phyloP scores from a whole-genome alignment of 306 rosid genomes.

The Trifolium fragiferum region DNA sequence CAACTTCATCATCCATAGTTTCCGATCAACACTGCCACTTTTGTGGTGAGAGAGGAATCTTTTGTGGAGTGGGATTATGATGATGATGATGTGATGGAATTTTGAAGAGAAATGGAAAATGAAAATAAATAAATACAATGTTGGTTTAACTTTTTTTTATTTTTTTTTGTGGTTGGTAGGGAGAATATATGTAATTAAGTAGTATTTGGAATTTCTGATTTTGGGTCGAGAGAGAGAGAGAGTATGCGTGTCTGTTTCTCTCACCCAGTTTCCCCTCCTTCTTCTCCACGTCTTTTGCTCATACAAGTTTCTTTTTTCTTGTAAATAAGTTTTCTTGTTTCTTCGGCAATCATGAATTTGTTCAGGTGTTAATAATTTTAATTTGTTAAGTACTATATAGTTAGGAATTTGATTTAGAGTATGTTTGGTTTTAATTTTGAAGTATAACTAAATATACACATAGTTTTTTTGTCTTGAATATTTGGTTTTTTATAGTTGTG shows the following conservation, averaged over 20 bases:
- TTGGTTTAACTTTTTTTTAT: background rate
- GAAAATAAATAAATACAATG: slow-evolving; percentile 7
- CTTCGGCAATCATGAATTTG: too few relatives aligned
- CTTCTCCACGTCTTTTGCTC: slow-evolving; percentile 39
- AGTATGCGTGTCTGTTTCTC: slow-evolving; percentile 28
- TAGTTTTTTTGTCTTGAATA: too few relatives aligned
- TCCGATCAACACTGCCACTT: slow-evolving; percentile 22
- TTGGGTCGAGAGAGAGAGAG: background rate
- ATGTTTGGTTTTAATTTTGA: too few relatives aligned
- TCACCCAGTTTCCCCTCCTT: slow-evolving; percentile 11
- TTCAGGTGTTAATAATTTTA: too few relatives aligned
- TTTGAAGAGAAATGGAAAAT: slow-evolving; percentile 3
- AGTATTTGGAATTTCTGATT: slow-evolving; percentile 31
- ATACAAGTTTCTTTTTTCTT: background rate
- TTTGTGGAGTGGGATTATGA: slow-evolving; percentile 33
- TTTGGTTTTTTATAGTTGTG: too few relatives aligned
- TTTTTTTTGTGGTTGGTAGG: slow-evolving; percentile 22
- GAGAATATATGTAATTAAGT: background rate
- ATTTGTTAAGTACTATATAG: too few relatives aligned
- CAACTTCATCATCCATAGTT: slow-evolving; percentile 85
- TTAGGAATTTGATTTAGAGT: too few relatives aligned
- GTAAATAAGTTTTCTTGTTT: background rate
- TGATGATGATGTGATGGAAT: slow-evolving; percentile 26
- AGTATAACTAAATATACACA: too few relatives aligned
- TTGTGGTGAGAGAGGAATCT: slow-evolving; percentile 39